Evolutionary conservation across 73 alveolate genomes (phyloP).

Genomic region (Paramecium bursaria): DNA sequence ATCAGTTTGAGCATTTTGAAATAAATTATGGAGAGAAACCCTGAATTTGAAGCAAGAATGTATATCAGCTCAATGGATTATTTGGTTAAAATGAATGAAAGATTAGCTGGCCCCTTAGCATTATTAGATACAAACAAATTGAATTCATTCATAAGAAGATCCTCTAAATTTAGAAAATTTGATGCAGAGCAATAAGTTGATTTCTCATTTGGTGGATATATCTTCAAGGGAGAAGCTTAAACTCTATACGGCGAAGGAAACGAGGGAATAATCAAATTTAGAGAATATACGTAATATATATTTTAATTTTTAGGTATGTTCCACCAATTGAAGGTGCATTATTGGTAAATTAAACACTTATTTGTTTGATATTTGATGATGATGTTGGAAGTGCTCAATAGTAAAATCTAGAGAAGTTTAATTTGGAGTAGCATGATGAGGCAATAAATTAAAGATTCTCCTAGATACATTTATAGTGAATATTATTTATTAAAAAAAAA

Average conservation of each 20-base stretch:
- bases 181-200: neutral
- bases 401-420: slow-evolving; percentile 15
- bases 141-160: neutral
- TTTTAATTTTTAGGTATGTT: neutral
- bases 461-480: too few species aligned
- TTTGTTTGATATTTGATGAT: slow-evolving; percentile 34
- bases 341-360: neutral
- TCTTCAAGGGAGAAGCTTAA: slow-evolving; percentile 1
- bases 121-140: slow-evolving; percentile 29
- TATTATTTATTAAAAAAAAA: too few species aligned
- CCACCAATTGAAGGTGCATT: slow-evolving; percentile 39
- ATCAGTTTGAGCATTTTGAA: neutral
- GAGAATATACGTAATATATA: slow-evolving; percentile 7
- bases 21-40: slow-evolving; percentile 1
- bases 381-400: slow-evolving; percentile 17
- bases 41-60: slow-evolving; percentile 18
- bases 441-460: slow-evolving; percentile 22
- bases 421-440: slow-evolving; percentile 37
- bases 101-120: slow-evolving; percentile 42
- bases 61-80: slow-evolving; percentile 25
- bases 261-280: slow-evolving; percentile 19
- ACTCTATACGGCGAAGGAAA: neutral
- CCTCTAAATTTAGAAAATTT: slow-evolving; percentile 2
- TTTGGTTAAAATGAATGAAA: slow-evolving; percentile 5
- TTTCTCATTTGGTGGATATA: slow-evolving; percentile 42